Percentiles rank a stretch among this genome's conserved stretches.
These are phyloP conservation scores for Nannochloropsis salina DNA, from an alignment of 108 stramenopile genomes.

Conservation along the genomic window DNA sequence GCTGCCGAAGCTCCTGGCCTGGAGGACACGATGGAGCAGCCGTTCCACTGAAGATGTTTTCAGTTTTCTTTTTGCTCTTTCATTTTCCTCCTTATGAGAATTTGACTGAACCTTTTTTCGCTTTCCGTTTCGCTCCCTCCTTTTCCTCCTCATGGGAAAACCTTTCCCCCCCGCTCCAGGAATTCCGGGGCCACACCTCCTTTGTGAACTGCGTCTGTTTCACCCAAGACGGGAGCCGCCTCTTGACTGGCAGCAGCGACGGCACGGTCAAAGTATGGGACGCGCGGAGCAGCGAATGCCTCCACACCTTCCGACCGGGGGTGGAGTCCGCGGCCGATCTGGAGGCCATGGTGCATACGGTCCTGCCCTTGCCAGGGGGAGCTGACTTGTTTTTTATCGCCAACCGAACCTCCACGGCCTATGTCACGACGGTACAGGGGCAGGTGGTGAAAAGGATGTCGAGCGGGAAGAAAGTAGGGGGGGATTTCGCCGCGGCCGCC, in stretches of 20 bases:
- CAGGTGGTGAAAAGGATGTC: constrained; percentile 46
- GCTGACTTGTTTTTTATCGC: constrained; percentile 47
- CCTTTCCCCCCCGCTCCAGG: not conserved
- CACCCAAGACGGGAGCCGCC: constrained; percentile 50
- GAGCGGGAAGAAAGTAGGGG: constrained; percentile 31
- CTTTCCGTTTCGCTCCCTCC: not conserved
- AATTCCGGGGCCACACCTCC: constrained; percentile 77
- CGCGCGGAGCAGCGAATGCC: constrained; percentile 60
- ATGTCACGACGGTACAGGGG: constrained; percentile 45
- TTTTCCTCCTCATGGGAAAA: not conserved
- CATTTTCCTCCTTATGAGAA: not conserved
- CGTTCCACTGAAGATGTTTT: not conserved
- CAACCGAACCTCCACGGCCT: constrained; percentile 45
- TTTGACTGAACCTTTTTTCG: not conserved
- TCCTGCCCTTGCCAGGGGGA: constrained; percentile 38
- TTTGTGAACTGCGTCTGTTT: constrained; percentile 59
- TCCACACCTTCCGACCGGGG: constrained; percentile 55
- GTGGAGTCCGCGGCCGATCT: constrained; percentile 29
- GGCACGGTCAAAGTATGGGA: constrained; percentile 87
- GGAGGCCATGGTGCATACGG: constrained; percentile 50
- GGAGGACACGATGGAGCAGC: too few species aligned
- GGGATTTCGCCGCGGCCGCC: constrained; percentile 46
- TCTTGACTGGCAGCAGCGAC: constrained; percentile 80
- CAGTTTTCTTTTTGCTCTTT: not conserved
- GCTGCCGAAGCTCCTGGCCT: too few species aligned